Evolutionary conservation across 2,329 filamentous ascomycete genomes (phyloP), one percentile per base, ranked within the genome.

Genomic region (Rhynchosporium secalis): DNA sequence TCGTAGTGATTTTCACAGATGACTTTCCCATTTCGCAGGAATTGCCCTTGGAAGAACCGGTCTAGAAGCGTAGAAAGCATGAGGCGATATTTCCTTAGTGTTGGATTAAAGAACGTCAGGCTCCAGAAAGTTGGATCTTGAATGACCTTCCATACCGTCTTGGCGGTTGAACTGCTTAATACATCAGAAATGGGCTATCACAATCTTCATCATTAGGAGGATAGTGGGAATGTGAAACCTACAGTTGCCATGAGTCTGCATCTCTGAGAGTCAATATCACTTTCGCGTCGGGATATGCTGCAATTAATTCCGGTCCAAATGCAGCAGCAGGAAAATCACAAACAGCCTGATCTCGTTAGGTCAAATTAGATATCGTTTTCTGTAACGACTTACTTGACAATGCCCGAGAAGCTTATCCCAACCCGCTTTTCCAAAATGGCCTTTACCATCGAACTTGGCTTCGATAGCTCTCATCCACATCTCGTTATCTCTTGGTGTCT

Each of bases 241-340:
- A 20, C 20, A 20, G 20, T 1, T 80, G 76, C 79, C 60, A 75
- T 82, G 65, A 78, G 73, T 89, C 80, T 43, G 89, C 83, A 62
- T 89, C 85, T 51, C 87, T 82, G 62, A 82, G 86, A 13, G 86
- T 88, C 65, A 91, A 78, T 55, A 91, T 81, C 59, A 90, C 83
- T 75, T 90, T 90, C 62, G 88, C 88, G 60, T 90, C 85, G 1
- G 88, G 88, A 72, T 90, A 91, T 15, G 86, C 85, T 71, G 87
- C 83, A 65, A 90, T 87, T 64, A 91, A 79, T 73, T 90, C 87
- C 73, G 86, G 82, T 58, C 85, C 84, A 70, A 91, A 91, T 48
- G 84, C 83, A 49, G 86, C 83, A 29, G 85, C 83, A 8, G 87
- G 87, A 83, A 83, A 87, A 78, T 90, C 87, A 74, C 85, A 88